Evolutionary conservation across 2,329 filamentous ascomycete species (phyloP).

Genomic region (Fusarium incarnatum): DNA sequence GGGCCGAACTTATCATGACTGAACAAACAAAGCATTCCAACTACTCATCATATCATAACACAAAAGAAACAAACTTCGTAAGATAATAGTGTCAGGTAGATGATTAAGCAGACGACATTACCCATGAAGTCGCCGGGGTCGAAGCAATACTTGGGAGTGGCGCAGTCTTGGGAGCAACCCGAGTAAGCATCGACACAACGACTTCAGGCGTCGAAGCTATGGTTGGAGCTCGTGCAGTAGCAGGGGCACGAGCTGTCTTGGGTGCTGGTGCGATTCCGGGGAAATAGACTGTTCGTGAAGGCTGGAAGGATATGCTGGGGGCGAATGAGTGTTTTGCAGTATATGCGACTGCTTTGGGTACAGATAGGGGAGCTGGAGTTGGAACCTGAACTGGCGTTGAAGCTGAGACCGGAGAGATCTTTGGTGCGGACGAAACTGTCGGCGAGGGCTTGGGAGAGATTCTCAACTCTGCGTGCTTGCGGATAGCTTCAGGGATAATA

Average conservation of each 20-base stretch:
- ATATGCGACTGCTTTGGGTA: background rate
- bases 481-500: background rate
- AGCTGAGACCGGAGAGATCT: background rate
- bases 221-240: conserved; percentile 14
- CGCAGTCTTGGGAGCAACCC: conserved; percentile 18
- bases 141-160: conserved; percentile 23
- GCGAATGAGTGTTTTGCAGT: background rate
- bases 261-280: conserved; percentile 22
- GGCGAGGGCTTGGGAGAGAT: background rate
- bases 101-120: conserved; percentile 13
- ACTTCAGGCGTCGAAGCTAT: conserved; percentile 25
- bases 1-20: background rate
- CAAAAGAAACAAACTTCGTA: background rate
- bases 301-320: conserved; percentile 3
- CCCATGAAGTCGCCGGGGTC: conserved; percentile 15
- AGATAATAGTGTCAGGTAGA: background rate
- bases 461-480: background rate
- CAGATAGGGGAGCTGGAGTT: background rate
- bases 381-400: no score
- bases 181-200: conserved; percentile 21
- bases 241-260: conserved; percentile 16
- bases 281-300: background rate
- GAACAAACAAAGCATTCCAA: background rate
- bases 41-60: conserved; percentile 2
- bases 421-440: background rate